phyloP scores from a whole-genome alignment of 345 rosid species.

The Firmiana major region DNA sequence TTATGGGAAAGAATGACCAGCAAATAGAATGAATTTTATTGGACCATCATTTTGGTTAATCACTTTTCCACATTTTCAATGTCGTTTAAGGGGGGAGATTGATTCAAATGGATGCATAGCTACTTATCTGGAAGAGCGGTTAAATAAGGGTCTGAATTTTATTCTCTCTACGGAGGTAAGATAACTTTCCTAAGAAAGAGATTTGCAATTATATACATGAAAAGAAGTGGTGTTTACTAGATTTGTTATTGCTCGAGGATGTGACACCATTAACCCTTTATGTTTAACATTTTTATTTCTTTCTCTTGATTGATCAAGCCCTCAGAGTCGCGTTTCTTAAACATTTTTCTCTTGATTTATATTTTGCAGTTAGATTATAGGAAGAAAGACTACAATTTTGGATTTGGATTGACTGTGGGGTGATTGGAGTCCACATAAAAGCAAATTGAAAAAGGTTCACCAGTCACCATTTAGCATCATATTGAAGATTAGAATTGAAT shows the following conservation, averaged over 20 bases:
- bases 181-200: neutral
- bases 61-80: conserved; percentile 41
- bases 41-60: neutral
- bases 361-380: conserved; percentile 75
- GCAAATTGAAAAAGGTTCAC: neutral
- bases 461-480: neutral
- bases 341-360: neutral
- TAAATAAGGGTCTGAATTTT: conserved; percentile 84
- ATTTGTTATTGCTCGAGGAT: neutral
- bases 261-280: neutral
- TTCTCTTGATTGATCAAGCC: neutral
- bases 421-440: conserved; percentile 18
- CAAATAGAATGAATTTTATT: neutral
- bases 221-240: neutral
- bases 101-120: conserved; percentile 85
- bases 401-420: conserved; percentile 89
- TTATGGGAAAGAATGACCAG: neutral
- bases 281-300: neutral
- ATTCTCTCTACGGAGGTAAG: conserved; percentile 91
- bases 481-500: neutral
- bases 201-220: neutral
- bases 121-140: conserved; percentile 85
- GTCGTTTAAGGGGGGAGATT: conserved; percentile 91
- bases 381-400: conserved; percentile 95
- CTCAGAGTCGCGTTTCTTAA: neutral